Evolutionary conservation across 208 protist species (phyloP).

Genomic region (Trypanosoma grayi): DNA sequence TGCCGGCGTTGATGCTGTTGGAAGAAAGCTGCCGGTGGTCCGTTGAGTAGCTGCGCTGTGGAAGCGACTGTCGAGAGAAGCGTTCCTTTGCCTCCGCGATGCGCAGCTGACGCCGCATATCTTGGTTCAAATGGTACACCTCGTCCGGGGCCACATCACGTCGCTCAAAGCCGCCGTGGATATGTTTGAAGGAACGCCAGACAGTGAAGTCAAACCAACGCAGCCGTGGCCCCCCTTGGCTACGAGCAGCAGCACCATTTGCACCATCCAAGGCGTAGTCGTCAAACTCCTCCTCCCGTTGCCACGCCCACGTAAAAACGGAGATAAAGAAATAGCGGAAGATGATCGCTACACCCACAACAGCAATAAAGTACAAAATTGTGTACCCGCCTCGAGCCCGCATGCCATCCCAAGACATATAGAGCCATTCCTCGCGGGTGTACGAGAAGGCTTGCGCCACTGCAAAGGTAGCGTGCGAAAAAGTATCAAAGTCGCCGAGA

Average conservation of each 20-base stretch:
- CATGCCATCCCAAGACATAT: conserved; percentile 83
- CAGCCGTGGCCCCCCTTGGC: conserved; percentile 28
- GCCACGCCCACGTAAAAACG: conserved; percentile 81
- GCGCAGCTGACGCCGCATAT: conserved; percentile 84
- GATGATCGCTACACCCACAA: conserved; percentile 72
- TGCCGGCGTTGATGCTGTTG: neutral
- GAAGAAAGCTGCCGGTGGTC: neutral
- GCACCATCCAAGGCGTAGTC: conserved; percentile 40
- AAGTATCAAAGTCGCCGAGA: conserved; percentile 73
- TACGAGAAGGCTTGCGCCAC: conserved; percentile 87
- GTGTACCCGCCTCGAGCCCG: conserved; percentile 76
- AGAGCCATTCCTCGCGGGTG: conserved; percentile 84
- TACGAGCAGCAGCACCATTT: conserved; percentile 17
- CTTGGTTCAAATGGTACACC: conserved; percentile 85
- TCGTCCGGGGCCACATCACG: conserved; percentile 87
- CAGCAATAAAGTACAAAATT: conserved; percentile 84
- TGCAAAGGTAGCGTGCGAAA: conserved; percentile 77
- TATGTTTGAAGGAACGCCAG: conserved; percentile 91
- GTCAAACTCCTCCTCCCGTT: conserved; percentile 71
- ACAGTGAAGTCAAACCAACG: conserved; percentile 91
- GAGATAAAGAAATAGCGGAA: conserved; percentile 89
- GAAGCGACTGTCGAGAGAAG: conserved; percentile 32
- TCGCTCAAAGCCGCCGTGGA: conserved; percentile 86
- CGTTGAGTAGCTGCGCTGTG: neutral
- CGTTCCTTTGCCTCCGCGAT: conserved; percentile 74